Conservation (phyloP, 2,329 filamentous ascomycete genomes). For the Penicillium sp. region DNA sequence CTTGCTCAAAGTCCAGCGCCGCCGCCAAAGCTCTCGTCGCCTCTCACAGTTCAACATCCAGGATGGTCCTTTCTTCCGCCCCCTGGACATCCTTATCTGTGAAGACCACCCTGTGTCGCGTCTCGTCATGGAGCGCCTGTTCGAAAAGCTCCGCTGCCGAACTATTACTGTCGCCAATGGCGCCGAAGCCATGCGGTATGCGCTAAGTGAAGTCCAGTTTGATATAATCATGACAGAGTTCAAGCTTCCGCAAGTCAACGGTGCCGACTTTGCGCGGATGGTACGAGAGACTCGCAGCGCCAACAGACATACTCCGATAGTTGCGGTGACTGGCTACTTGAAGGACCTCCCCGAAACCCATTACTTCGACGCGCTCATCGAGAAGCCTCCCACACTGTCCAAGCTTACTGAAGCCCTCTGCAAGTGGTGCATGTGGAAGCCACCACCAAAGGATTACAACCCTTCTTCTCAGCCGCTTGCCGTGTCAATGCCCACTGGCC, state of each 20-base stretch:
- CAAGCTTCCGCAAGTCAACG: constrained; percentile 91
- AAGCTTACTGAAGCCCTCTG: constrained; percentile 88
- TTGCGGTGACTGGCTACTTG: constrained; percentile 96
- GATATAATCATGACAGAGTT: constrained; percentile 99
- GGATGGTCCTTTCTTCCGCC: constrained; percentile 83
- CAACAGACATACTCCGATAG: constrained; percentile 91
- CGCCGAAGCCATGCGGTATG: constrained; percentile 87
- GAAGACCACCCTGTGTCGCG: constrained; percentile 97
- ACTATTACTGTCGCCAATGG: constrained; percentile 91
- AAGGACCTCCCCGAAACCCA: constrained; percentile 94
- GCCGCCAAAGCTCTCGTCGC: constrained; percentile 91
- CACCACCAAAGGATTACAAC: constrained; percentile 62
- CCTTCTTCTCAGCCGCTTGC: constrained; percentile 56
- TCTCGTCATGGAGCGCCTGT: constrained; percentile 97
- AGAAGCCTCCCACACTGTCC: constrained; percentile 92
- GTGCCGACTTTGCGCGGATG: constrained; percentile 95
- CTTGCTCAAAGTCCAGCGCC: constrained; percentile 85
- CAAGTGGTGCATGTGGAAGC: constrained; percentile 90
- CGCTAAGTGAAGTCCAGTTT: constrained; percentile 96
- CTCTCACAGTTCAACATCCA: constrained; percentile 87
- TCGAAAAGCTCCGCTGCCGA: constrained; percentile 92
- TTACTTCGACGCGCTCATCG: constrained; percentile 92
- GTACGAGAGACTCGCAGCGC: constrained; percentile 94
- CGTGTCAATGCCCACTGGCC: constrained; percentile 62
- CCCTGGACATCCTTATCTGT: constrained; percentile 91